Conservation (phyloP, 345 rosid genomes). For the Erucastrum elatum region DNA sequence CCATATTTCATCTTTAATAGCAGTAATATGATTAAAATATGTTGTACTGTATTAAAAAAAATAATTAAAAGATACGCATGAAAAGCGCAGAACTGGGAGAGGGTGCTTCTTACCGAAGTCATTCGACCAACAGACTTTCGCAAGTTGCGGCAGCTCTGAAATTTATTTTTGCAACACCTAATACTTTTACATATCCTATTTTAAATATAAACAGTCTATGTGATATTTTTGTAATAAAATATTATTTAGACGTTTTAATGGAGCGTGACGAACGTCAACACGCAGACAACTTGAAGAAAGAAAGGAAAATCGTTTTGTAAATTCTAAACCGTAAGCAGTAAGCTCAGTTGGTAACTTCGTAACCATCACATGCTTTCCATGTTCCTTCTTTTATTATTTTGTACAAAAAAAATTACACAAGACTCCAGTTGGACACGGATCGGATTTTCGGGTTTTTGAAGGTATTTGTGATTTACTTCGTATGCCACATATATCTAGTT, state of each 20-base stretch:
- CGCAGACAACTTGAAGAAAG: slow-evolving; percentile 27
- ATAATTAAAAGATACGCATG: neutral
- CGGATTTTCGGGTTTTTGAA: too few species aligned
- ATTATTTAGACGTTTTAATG: slow-evolving; percentile 6
- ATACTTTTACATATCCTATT: neutral
- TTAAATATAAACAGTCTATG: neutral
- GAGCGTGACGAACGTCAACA: slow-evolving; percentile 12
- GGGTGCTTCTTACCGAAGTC: slow-evolving; percentile 28
- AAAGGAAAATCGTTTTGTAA: neutral
- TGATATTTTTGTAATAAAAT: neutral
- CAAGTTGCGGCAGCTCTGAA: slow-evolving; percentile 39
- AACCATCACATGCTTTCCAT: slow-evolving; percentile 30
- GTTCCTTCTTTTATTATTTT: slow-evolving; percentile 12
- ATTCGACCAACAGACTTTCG: slow-evolving; percentile 36
- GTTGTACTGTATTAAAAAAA: neutral
- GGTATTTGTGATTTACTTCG: too few species aligned
- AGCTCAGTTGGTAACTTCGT: slow-evolving; percentile 24
- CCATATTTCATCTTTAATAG: neutral
- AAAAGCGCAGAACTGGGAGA: slow-evolving; percentile 26
- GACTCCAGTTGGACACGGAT: too few species aligned
- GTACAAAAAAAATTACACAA: neutral
- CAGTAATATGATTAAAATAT: neutral
- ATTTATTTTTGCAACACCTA: neutral
- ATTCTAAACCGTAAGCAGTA: neutral
- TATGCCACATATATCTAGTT: too few species aligned